Evolutionary conservation across 1,139 yeast genomes (phyloP).

Genomic region (Trichomonascaceae sp.): DNA sequence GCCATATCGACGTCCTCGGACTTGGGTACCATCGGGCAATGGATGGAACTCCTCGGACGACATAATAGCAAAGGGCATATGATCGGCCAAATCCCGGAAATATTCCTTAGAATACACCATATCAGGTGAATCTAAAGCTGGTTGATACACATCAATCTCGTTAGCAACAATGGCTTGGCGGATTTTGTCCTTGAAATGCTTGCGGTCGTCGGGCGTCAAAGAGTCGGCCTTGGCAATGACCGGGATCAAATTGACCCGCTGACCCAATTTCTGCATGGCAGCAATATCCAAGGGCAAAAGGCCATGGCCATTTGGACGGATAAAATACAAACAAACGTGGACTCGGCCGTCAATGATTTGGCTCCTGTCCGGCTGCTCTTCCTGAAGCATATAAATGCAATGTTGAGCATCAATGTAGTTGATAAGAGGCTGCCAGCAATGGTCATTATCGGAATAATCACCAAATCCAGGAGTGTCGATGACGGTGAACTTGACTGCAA

Average conservation of each 20-base stretch:
- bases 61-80: conserved; percentile 55
- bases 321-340: conserved; percentile 71
- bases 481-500: conserved; percentile 46
- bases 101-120: neutral
- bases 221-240: conserved; percentile 72
- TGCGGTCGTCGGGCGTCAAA: conserved; percentile 39
- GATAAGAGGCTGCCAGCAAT: conserved; percentile 53
- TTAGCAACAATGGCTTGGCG: conserved; percentile 41
- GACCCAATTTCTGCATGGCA: conserved; percentile 61
- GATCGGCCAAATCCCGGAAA: conserved; percentile 2
- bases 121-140: conserved; percentile 38
- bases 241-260: conserved; percentile 68
- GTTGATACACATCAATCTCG: conserved; percentile 52
- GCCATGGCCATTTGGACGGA: conserved; percentile 50
- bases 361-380: conserved; percentile 63
- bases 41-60: conserved; percentile 38
- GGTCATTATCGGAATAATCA: conserved; percentile 54
- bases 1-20: conserved; percentile 59
- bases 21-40: conserved; percentile 34
- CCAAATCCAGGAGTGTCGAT: conserved; percentile 81
- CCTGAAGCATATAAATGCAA: conserved; percentile 52
- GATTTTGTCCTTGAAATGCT: conserved; percentile 41
- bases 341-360: conserved; percentile 52
- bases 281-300: conserved; percentile 56
- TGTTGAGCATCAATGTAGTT: conserved; percentile 59